Conservation (phyloP, 208 protist species). For the Leptomonas seymouri region DNA sequence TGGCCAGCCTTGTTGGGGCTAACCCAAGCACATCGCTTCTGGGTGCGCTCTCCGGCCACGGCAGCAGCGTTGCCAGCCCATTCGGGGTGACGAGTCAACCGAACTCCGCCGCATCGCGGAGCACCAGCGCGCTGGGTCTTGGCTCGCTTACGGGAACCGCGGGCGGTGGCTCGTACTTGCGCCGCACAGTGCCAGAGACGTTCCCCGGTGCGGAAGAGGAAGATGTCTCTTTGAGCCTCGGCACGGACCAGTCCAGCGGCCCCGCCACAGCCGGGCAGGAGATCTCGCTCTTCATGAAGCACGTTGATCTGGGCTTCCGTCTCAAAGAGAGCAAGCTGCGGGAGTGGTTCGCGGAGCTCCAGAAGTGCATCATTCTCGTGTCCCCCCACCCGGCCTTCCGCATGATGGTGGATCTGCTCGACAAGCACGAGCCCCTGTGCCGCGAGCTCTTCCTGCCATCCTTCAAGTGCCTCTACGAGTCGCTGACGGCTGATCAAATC, state of each 20-base stretch:
- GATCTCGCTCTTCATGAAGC: slow-evolving; percentile 82
- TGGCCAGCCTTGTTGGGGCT: slow-evolving; percentile 24
- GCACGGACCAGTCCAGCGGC: slow-evolving; percentile 4
- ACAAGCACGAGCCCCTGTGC: slow-evolving; percentile 91
- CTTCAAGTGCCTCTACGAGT: slow-evolving; percentile 91
- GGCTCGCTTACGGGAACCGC: slow-evolving; percentile 14
- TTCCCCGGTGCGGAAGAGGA: slow-evolving; percentile 29
- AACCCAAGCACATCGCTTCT: slow-evolving; percentile 24
- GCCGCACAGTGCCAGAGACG: slow-evolving; percentile 24
- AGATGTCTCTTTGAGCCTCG: slow-evolving; percentile 26
- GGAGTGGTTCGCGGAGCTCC: slow-evolving; percentile 90
- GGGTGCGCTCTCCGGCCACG: slow-evolving; percentile 20
- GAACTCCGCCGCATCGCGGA: slow-evolving; percentile 19
- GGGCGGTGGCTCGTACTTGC: slow-evolving; percentile 30
- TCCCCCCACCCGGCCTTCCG: slow-evolving; percentile 88
- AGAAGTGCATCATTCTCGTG: slow-evolving; percentile 89
- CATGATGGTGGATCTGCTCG: slow-evolving; percentile 90
- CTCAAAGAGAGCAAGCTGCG: slow-evolving; percentile 81
- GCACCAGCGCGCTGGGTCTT: slow-evolving; percentile 7
- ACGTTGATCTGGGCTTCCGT: slow-evolving; percentile 79
- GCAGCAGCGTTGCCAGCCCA: slow-evolving; percentile 4
- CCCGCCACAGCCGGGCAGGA: slow-evolving; percentile 40
- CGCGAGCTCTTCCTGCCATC: slow-evolving; percentile 89
- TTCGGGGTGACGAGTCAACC: slow-evolving; percentile 7
- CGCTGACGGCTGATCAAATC: slow-evolving; percentile 83